Evolutionary conservation across 345 rosid genomes (phyloP).

Genomic region (Moricandia moricandioides): DNA sequence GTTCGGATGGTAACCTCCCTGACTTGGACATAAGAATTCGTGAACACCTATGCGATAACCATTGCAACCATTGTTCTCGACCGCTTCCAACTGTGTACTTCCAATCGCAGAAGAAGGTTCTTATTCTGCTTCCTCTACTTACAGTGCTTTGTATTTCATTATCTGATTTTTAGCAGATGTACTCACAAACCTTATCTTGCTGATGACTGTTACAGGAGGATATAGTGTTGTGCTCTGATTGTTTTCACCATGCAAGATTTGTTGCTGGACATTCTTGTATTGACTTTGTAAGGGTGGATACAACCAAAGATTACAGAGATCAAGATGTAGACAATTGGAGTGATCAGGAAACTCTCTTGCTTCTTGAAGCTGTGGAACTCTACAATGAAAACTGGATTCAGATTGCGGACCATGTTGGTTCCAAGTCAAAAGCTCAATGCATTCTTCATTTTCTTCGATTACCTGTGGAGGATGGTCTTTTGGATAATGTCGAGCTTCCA

Average conservation of each 20-base stretch:
- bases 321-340: slow-evolving; percentile 87
- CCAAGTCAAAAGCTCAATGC: slow-evolving; percentile 97
- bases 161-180: slow-evolving; percentile 3
- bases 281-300: slow-evolving; percentile 75
- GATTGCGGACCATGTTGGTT: slow-evolving; percentile 87
- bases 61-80: slow-evolving; percentile 73
- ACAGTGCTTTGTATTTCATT: slow-evolving; percentile 8
- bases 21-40: slow-evolving; percentile 91
- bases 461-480: slow-evolving; percentile 78
- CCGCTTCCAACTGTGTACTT: slow-evolving; percentile 60
- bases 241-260: slow-evolving; percentile 87
- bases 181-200: neutral
- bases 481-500: slow-evolving; percentile 86
- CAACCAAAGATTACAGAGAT: slow-evolving; percentile 61
- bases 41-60: slow-evolving; percentile 75
- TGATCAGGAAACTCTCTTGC: slow-evolving; percentile 84
- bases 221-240: slow-evolving; percentile 60
- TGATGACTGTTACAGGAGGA: slow-evolving; percentile 58
- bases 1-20: slow-evolving; percentile 48
- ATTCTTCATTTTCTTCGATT: slow-evolving; percentile 87
- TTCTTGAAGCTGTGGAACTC: slow-evolving; percentile 91
- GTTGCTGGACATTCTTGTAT: slow-evolving; percentile 84
- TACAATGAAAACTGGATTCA: slow-evolving; percentile 85
- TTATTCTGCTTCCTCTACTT: slow-evolving; percentile 15
- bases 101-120: slow-evolving; percentile 94